A percentile compares a stretch with the other conserved stretches of the same genome.
These are phyloP conservation scores for Phytopythium ostracodes DNA, from an alignment of 352 stramenopile species.

Conservation along the genomic window DNA sequence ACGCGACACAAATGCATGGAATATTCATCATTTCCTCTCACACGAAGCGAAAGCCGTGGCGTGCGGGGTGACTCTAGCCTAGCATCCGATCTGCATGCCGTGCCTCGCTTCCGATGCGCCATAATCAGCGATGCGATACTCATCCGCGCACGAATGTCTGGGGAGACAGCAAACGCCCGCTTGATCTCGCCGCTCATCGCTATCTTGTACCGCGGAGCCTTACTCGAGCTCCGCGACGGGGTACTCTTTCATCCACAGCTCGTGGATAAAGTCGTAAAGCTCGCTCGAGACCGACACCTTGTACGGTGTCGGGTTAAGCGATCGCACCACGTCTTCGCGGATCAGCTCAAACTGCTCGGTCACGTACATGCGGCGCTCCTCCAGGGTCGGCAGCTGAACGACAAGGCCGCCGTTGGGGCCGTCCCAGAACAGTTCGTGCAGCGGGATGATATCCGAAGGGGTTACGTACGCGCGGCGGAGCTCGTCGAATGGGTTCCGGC, in stretches of 20 bases:
- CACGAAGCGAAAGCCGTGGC: background rate
- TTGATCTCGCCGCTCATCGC: background rate
- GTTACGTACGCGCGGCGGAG: slow-evolving; percentile 94
- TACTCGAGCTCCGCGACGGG: slow-evolving; percentile 80
- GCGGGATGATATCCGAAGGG: slow-evolving; percentile 82
- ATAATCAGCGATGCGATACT: background rate
- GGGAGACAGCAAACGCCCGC: background rate
- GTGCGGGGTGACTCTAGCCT: background rate
- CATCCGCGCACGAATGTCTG: background rate
- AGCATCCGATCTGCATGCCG: background rate
- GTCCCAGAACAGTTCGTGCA: slow-evolving; percentile 93
- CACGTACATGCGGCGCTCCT: slow-evolving; percentile 86
- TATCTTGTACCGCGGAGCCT: slow-evolving; percentile 7
- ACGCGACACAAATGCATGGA: background rate
- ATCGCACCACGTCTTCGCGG: slow-evolving; percentile 93
- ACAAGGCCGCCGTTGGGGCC: slow-evolving; percentile 72
- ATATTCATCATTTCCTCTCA: background rate
- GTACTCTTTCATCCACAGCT: slow-evolving; percentile 94
- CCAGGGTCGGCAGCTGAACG: slow-evolving; percentile 55
- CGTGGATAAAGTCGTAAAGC: slow-evolving; percentile 94
- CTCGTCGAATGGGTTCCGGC: slow-evolving; percentile 95
- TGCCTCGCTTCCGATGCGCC: background rate
- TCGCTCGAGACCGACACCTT: slow-evolving; percentile 90
- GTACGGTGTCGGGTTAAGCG: slow-evolving; percentile 95
- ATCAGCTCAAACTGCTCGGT: slow-evolving; percentile 90